Evolutionary conservation across 1,139 yeast species (phyloP), one percentile per base, ranked within the genome.

Genomic region (Kodamaea derodonti): DNA sequence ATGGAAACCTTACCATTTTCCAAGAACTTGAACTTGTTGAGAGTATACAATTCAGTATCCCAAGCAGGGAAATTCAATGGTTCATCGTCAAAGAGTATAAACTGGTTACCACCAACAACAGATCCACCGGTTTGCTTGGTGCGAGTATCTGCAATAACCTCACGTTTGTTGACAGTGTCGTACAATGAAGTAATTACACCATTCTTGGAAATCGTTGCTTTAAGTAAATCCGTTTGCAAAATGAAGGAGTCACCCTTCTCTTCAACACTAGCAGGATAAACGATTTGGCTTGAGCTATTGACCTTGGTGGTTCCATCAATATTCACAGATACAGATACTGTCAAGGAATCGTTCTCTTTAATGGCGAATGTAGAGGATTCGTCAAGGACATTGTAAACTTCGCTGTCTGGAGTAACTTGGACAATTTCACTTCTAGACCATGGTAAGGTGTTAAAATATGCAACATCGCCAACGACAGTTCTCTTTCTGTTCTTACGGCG

Each of bases 21-120:
- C 40, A 70, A 51, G 44, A 80, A 78, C 37, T 68, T 65, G 52
- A 74, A 78, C 45, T 82, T 84, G 46, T 81, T 84, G 43, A 84
- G 72, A 0, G 95, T 83, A 55, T 77, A 92, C 40, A 88, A 70
- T 54, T 92, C 98, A 0, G 97, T 90, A 55, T 92, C 97, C 97
- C 98, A 92, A 2, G 97, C 97, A 32, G 90, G 96, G 78, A 81
- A 90, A 39, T 74, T 80, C 51, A 87, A 65, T 10, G 97, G 97
- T 44, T 87, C 85, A 56, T 92, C 97, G 45, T 88, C 92, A 51
- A 84, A 84, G 37, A 92, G 54, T 2, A 86, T 75, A 46, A 78
- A 80, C 56, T 84, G 95, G 51, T 86, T 85, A 24, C 88, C 95
- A 24, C 87, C 87, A 25, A 51, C 39, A 27, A 49, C 41, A 17